Evolutionary conservation across 306 rosid species (phyloP), one percentile per base, ranked within the genome.

Genomic region (Bauhinia variegata): DNA sequence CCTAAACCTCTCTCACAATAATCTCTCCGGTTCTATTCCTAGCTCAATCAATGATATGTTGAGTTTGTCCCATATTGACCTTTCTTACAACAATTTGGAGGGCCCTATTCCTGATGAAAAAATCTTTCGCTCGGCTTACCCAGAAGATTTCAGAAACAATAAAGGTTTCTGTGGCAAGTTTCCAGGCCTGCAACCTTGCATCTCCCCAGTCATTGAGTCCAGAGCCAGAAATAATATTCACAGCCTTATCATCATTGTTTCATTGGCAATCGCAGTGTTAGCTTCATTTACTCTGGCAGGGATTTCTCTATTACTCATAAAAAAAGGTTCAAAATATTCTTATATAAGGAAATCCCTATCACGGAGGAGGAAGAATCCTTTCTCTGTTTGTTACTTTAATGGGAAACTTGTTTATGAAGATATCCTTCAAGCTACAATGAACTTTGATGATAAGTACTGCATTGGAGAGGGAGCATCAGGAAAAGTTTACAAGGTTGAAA

Each of bases 41-140:
- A 5, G 39, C 14, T 48, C 68, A 5, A 47, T 86, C 7, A 7
- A 60, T 54, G 6, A 17, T 52, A 83, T 82, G 86, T 16, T 80
- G 60, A 72, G 91, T 66, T 72, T 82, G 67, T 76, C 72, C 9
- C 31, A 15, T 34, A 55, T 86, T 11, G 72, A 80, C 63, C 79
- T 86, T 12, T 86, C 91, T 7, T 13, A 75, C 63, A 86, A 86
- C 74, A 17, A 75, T 33, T 70, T 86, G 28, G 86, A 83, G 64
- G 88, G 88, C 1, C 67, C 48, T 42, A 66, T 82, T 56, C 87
- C 85, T 0, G 41, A 38, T 11, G 33, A 54, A 12, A 77, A 79
- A n/a, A 70, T 84, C 31, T 84, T 84, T 17, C 68, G 63, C 15
- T 70, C 79, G 13, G 59, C 85, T 14, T 11, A 39, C 57, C n/a